A percentile compares a stretch with the other conserved stretches of the same genome.
Conservation (phyloP, 352 stramenopile species). For the Phytopythium cucurbitacearum region DNA sequence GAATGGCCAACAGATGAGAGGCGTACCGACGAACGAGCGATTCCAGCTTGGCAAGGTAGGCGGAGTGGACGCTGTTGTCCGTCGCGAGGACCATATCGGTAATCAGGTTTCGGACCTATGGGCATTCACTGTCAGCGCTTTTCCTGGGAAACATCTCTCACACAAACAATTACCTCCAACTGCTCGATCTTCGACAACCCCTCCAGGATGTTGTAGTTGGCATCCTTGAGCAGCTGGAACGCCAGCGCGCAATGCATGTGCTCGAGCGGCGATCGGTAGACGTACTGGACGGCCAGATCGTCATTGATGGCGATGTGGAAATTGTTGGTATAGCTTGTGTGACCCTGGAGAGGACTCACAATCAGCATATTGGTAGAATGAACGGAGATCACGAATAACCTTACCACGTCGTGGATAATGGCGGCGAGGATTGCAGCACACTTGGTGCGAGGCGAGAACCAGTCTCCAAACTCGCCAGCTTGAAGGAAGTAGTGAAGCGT, state of each 20-base stretch:
- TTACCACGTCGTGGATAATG: slow-evolving; percentile 80
- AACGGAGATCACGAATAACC: slow-evolving; percentile 1
- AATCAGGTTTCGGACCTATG: slow-evolving; percentile 66
- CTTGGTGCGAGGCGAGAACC: slow-evolving; percentile 57
- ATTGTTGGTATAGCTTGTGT: slow-evolving; percentile 87
- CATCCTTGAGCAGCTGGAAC: slow-evolving; percentile 71
- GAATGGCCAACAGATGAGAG: not conserved
- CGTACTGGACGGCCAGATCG: slow-evolving; percentile 75
- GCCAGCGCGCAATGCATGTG: slow-evolving; percentile 84
- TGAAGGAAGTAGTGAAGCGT: slow-evolving; percentile 69
- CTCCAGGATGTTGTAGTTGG: slow-evolving; percentile 68
- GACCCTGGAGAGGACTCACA: slow-evolving; percentile 28
- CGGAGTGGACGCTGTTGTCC: slow-evolving; percentile 81
- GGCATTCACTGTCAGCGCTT: not conserved
- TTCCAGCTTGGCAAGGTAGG: slow-evolving; percentile 77
- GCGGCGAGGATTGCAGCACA: slow-evolving; percentile 72
- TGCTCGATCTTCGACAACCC: slow-evolving; percentile 72
- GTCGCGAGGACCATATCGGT: slow-evolving; percentile 87
- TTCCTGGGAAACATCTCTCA: not conserved
- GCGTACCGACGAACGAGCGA: slow-evolving; percentile 51
- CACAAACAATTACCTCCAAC: slow-evolving; percentile 40
- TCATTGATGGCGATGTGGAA: slow-evolving; percentile 84
- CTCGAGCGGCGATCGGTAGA: slow-evolving; percentile 81
- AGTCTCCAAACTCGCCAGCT: slow-evolving; percentile 41
- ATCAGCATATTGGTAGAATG: not conserved